A percentile compares a stretch with the other conserved stretches of the same genome.
These are phyloP conservation scores for Xylariaceae sp. DNA, from an alignment of 2,329 filamentous ascomycete species.

Conservation along the genomic window DNA sequence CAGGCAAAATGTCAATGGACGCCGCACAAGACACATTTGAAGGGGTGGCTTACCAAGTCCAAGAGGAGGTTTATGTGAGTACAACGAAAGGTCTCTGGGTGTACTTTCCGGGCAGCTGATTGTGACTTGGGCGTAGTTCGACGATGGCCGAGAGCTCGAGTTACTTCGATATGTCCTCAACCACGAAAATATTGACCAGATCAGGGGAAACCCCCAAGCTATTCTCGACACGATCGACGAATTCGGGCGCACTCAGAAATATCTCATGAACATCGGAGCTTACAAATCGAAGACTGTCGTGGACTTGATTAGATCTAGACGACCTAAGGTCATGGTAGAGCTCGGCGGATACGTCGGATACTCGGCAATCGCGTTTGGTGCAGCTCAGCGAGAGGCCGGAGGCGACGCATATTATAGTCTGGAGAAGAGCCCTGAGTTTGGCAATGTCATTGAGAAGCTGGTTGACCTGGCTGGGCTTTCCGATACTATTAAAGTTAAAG, in stretches of 20 bases:
- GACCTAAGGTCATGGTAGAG: conserved; percentile 71
- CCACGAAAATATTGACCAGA: conserved; percentile 58
- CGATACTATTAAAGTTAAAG: conserved; percentile 66
- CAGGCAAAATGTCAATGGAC: conserved; percentile 6
- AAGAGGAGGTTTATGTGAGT: conserved; percentile 40
- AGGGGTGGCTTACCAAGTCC: conserved; percentile 40
- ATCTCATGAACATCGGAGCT: conserved; percentile 77
- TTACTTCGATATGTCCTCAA: conserved; percentile 67
- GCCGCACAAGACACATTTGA: conserved; percentile 29
- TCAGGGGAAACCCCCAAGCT: conserved; percentile 61
- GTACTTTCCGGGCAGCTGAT: not conserved
- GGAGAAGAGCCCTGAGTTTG: conserved; percentile 73
- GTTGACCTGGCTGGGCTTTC: conserved; percentile 71
- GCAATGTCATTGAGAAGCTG: conserved; percentile 65
- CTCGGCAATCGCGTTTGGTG: conserved; percentile 73
- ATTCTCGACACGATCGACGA: conserved; percentile 71
- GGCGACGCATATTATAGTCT: conserved; percentile 68
- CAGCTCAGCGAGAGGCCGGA: conserved; percentile 60
- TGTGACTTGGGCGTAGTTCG: conserved; percentile 39
- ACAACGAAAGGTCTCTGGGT: not conserved
- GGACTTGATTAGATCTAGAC: conserved; percentile 63
- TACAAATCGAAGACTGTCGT: conserved; percentile 71
- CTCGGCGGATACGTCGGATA: conserved; percentile 81
- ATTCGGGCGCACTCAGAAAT: conserved; percentile 62
- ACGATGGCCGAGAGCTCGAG: conserved; percentile 73